Percentiles rank a stretch among this genome's conserved stretches.
Conservation (phyloP, 2,329 filamentous ascomycete genomes). For the Ophiostoma piceae region DNA sequence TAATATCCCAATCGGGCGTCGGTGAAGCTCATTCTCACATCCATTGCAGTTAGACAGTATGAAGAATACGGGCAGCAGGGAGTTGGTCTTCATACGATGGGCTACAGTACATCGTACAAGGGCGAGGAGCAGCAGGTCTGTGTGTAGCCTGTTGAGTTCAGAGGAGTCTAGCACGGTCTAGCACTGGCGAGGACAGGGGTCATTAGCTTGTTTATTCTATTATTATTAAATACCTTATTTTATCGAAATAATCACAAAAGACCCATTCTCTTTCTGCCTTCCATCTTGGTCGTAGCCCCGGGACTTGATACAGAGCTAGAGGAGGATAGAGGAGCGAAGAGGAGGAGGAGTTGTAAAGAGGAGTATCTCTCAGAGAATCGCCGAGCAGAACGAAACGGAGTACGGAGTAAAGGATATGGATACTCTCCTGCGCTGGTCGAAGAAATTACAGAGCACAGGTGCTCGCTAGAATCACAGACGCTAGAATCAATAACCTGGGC, state of each 20-base stretch:
- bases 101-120: background rate
- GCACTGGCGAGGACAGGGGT: slow-evolving; percentile 2
- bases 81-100: background rate
- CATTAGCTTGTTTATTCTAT: background rate
- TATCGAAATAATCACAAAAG: background rate
- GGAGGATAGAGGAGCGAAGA: background rate
- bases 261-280: slow-evolving; percentile 17
- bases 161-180: background rate
- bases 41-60: background rate
- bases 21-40: slow-evolving; percentile 18
- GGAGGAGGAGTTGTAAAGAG: background rate
- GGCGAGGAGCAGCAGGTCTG: background rate
- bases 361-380: background rate
- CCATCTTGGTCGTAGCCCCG: slow-evolving; percentile 21
- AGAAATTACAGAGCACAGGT: no score
- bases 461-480: no score
- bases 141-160: background rate
- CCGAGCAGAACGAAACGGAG: background rate
- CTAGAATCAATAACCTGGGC: background rate
- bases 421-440: background rate
- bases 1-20: slow-evolving; percentile 22
- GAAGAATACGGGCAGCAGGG: slow-evolving; percentile 1
- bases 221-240: background rate
- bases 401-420: slow-evolving; percentile 1
- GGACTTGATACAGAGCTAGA: slow-evolving; percentile 17